Evolutionary conservation across 768 basidiomycete genomes (phyloP).

Genomic region (Lentinula aciculospora): DNA sequence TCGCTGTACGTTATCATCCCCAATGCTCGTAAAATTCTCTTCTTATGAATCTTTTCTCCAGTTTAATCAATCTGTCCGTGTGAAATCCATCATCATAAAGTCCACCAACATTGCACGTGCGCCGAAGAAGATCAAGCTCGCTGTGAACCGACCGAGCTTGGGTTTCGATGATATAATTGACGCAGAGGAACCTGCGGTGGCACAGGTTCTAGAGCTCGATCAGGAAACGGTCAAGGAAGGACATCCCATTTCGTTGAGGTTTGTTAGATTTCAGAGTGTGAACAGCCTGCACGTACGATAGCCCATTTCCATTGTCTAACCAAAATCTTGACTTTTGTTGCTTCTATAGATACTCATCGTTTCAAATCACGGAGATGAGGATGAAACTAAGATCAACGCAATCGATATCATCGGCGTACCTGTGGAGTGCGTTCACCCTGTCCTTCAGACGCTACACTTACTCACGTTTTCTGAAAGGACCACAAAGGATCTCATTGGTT

Average conservation of each 20-base stretch:
- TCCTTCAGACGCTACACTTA: constrained; percentile 2
- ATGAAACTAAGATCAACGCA: constrained; percentile 61
- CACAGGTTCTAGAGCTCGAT: constrained; percentile 52
- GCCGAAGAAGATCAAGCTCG: constrained; percentile 57
- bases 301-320: background rate
- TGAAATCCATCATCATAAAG: constrained; percentile 54
- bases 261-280: constrained; percentile 66
- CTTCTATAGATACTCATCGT: constrained; percentile 58
- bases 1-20: constrained; percentile 44
- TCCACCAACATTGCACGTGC: constrained; percentile 34
- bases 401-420: constrained; percentile 61
- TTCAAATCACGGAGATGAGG: constrained; percentile 58
- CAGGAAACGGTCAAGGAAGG: constrained; percentile 39
- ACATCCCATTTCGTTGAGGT: constrained; percentile 46
- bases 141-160: constrained; percentile 52
- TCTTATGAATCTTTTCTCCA: constrained; percentile 18
- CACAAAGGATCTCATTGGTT: constrained; percentile 27
- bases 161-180: constrained; percentile 65
- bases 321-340: background rate
- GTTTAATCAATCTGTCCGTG: constrained; percentile 67
- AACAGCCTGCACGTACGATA: constrained; percentile 57
- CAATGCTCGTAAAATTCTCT: background rate
- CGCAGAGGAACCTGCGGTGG: constrained; percentile 39
- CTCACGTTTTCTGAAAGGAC: constrained; percentile 17
- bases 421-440: constrained; percentile 39